phyloP scores from a whole-genome alignment of 768 basidiomycete species.

The Cystoderma amianthinum region DNA sequence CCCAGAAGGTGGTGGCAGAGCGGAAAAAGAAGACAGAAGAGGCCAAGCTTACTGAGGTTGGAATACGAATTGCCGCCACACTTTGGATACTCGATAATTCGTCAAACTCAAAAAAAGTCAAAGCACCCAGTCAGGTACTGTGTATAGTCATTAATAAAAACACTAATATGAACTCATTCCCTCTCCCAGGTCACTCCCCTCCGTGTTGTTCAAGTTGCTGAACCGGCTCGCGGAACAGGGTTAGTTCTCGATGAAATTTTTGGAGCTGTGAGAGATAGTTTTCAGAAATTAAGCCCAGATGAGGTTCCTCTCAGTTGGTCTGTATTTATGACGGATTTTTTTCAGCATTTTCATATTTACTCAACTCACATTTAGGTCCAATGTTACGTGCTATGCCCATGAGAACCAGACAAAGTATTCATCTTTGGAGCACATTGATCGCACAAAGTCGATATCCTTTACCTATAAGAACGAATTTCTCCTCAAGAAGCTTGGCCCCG shows the following conservation, averaged over 20 bases:
- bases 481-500: slow-evolving; percentile 1
- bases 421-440: slow-evolving; percentile 4
- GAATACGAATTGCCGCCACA: slow-evolving; percentile 1
- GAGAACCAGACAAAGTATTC: slow-evolving; percentile 5
- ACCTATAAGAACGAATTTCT: slow-evolving; percentile 5
- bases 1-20: neutral
- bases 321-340: neutral
- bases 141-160: neutral
- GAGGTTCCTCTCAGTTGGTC: slow-evolving; percentile 5
- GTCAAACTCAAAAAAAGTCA: neutral
- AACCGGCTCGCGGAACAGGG: neutral
- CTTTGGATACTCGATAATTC: neutral
- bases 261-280: neutral
- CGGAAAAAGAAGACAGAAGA: slow-evolving; percentile 1
- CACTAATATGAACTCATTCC: slow-evolving; percentile 1
- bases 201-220: neutral
- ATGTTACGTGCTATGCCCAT: slow-evolving; percentile 5
- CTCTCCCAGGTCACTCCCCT: no score
- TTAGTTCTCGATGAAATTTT: slow-evolving; percentile 3
- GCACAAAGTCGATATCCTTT: neutral
- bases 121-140: neutral
- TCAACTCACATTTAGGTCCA: slow-evolving; percentile 2
- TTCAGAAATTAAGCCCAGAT: slow-evolving; percentile 1
- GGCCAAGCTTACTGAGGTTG: slow-evolving; percentile 1
- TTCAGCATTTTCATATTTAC: neutral